Evolutionary conservation across 306 rosid species (phyloP).

Genomic region (Senna tora): DNA sequence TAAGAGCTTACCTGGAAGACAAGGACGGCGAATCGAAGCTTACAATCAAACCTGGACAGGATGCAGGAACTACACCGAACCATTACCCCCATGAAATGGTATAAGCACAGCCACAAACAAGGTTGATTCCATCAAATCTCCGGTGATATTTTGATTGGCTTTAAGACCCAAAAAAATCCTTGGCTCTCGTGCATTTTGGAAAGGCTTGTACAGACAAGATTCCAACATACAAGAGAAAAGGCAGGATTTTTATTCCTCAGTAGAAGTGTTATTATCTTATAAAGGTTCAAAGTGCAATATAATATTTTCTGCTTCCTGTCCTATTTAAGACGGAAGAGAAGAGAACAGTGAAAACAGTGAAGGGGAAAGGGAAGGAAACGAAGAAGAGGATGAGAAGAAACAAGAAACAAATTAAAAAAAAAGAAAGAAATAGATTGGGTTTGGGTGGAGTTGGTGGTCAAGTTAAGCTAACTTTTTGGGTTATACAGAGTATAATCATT

Average conservation of each 20-base stretch:
- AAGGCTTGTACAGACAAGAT: neutral
- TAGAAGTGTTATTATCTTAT: constrained; percentile 19
- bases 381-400: neutral
- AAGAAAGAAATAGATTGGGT: constrained; percentile 42
- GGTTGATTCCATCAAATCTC: constrained; percentile 72
- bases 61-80: constrained; percentile 54
- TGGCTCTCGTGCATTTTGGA: constrained; percentile 54
- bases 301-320: neutral
- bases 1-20: constrained; percentile 66
- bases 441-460: constrained; percentile 64
- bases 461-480: constrained; percentile 2
- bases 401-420: constrained; percentile 39
- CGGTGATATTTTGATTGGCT: constrained; percentile 55
- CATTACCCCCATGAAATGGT: constrained; percentile 70
- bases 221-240: constrained; percentile 5
- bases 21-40: constrained; percentile 54
- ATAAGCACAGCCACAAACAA: constrained; percentile 37
- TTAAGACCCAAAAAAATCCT: constrained; percentile 46
- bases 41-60: constrained; percentile 52
- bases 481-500: neutral
- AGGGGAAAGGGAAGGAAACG: neutral
- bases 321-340: constrained; percentile 18
- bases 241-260: constrained; percentile 31
- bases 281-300: constrained; percentile 35
- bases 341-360: constrained; percentile 49